Conservation (phyloP, 2,329 filamentous ascomycete genomes). For the Fusarium devonianum region DNA sequence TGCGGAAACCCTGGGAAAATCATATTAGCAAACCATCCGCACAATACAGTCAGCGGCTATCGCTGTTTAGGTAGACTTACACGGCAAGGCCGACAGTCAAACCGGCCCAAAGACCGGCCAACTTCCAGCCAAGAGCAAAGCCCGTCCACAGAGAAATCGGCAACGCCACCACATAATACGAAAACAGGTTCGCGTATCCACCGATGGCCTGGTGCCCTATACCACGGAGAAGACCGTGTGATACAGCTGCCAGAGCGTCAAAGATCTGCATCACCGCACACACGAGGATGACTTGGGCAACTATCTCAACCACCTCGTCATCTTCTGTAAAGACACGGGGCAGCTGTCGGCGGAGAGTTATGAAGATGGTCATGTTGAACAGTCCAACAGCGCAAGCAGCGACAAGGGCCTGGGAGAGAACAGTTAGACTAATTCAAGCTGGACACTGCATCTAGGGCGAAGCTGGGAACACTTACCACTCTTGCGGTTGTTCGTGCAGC, state of each 20-base stretch:
- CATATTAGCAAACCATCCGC: neutral
- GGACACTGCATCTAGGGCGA: too few relatives aligned
- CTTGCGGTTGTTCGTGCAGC: slow-evolving; percentile 79
- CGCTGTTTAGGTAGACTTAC: slow-evolving; percentile 52
- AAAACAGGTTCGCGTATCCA: slow-evolving; percentile 82
- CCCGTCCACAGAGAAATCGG: slow-evolving; percentile 80
- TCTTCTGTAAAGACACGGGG: slow-evolving; percentile 78
- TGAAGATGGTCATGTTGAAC: slow-evolving; percentile 76
- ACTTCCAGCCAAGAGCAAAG: slow-evolving; percentile 76
- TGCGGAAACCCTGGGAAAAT: slow-evolving; percentile 18
- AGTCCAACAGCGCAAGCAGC: slow-evolving; percentile 72
- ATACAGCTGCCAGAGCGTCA: slow-evolving; percentile 77
- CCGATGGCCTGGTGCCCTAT: slow-evolving; percentile 86
- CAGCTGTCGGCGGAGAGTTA: slow-evolving; percentile 70
- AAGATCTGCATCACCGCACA: slow-evolving; percentile 90
- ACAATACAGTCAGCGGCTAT: accelerated
- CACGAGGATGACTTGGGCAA: slow-evolving; percentile 73
- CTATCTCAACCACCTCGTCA: slow-evolving; percentile 68
- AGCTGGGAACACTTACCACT: slow-evolving; percentile 59
- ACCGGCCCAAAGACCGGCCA: slow-evolving; percentile 83
- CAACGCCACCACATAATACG: slow-evolving; percentile 86
- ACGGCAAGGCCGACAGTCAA: slow-evolving; percentile 74
- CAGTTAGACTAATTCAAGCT: neutral
- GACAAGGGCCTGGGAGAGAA: slow-evolving; percentile 55
- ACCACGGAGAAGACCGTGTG: slow-evolving; percentile 83